phyloP scores from a whole-genome alignment of 345 rosid species.

The Clausena lansium region DNA sequence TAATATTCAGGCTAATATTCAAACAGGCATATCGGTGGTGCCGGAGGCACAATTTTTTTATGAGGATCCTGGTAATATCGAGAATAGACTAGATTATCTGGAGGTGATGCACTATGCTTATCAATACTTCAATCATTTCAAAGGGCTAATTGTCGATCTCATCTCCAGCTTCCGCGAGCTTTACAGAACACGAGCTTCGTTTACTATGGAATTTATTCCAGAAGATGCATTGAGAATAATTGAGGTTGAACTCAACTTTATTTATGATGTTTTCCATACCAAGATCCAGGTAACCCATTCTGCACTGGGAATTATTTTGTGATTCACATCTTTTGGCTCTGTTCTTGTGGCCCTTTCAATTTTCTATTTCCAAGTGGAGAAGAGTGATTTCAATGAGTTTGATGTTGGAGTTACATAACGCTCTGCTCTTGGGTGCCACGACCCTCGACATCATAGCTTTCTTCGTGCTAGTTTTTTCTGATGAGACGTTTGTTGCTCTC shows the following conservation, averaged over 20 bases:
- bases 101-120: slow-evolving; percentile 37
- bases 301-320: slow-evolving; percentile 19
- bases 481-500: slow-evolving; percentile 48
- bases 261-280: slow-evolving; percentile 60
- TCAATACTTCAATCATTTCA: slow-evolving; percentile 40
- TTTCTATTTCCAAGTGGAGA: slow-evolving; percentile 31
- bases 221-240: slow-evolving; percentile 49
- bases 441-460: slow-evolving; percentile 47
- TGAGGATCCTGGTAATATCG: neutral
- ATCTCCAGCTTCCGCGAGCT: slow-evolving; percentile 52
- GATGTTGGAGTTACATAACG: slow-evolving; percentile 57
- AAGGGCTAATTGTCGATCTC: slow-evolving; percentile 57
- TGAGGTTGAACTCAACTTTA: slow-evolving; percentile 58
- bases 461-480: slow-evolving; percentile 48
- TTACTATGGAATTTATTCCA: slow-evolving; percentile 6
- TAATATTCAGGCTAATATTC: slow-evolving; percentile 41
- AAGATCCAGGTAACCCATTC: slow-evolving; percentile 49
- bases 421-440: slow-evolving; percentile 41
- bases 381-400: slow-evolving; percentile 24
- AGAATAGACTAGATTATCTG: neutral
- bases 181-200: slow-evolving; percentile 48
- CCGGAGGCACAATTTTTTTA: slow-evolving; percentile 41
- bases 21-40: slow-evolving; percentile 32
- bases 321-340: slow-evolving; percentile 22
- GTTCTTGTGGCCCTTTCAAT: slow-evolving; percentile 31